These are phyloP conservation scores for Venturia asperata DNA, from an alignment of 2,329 filamentous ascomycete species.

Conservation along the genomic window DNA sequence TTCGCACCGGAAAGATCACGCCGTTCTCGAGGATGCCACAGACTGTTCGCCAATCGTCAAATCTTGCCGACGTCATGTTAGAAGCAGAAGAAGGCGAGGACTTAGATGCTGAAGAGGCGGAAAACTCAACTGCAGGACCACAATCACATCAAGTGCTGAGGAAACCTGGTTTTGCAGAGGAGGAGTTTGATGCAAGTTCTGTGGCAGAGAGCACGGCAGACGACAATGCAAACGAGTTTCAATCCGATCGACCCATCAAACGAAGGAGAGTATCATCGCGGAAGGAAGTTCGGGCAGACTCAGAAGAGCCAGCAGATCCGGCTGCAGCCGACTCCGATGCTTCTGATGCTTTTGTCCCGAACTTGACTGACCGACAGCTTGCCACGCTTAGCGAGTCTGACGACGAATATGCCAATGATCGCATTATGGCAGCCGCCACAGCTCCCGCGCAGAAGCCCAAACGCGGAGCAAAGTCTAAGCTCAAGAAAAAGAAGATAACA, in stretches of 20 bases:
- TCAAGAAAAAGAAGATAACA: constrained; percentile 23
- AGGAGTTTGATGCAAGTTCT: constrained; percentile 10
- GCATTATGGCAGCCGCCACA: constrained; percentile 29
- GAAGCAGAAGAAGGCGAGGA: constrained; percentile 68
- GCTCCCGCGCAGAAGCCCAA: constrained; percentile 24
- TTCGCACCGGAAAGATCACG: constrained; percentile 94
- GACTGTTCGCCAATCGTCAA: constrained; percentile 57
- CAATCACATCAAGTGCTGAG: constrained; percentile 43
- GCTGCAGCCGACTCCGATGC: constrained; percentile 32
- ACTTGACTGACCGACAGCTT: constrained; percentile 34
- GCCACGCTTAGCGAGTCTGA: constrained; percentile 35
- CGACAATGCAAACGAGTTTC: constrained; percentile 29
- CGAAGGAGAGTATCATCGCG: constrained; percentile 31
- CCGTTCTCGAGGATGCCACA: constrained; percentile 77
- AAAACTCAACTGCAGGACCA: constrained; percentile 21
- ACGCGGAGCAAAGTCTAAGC: constrained; percentile 25
- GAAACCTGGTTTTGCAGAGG: constrained; percentile 40
- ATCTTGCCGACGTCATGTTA: constrained; percentile 67
- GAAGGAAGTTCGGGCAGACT: constrained; percentile 19
- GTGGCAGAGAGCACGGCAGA: constrained; percentile 19
- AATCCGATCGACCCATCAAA: constrained; percentile 36
- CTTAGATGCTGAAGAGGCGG: constrained; percentile 26
- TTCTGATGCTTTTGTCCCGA: constrained; percentile 34
- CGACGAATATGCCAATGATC: constrained; percentile 34
- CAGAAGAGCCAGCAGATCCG: neutral